Evolutionary conservation across 495 filamentous ascomycete genomes (phyloP).

Genomic region (Glutinoglossum americanum): DNA sequence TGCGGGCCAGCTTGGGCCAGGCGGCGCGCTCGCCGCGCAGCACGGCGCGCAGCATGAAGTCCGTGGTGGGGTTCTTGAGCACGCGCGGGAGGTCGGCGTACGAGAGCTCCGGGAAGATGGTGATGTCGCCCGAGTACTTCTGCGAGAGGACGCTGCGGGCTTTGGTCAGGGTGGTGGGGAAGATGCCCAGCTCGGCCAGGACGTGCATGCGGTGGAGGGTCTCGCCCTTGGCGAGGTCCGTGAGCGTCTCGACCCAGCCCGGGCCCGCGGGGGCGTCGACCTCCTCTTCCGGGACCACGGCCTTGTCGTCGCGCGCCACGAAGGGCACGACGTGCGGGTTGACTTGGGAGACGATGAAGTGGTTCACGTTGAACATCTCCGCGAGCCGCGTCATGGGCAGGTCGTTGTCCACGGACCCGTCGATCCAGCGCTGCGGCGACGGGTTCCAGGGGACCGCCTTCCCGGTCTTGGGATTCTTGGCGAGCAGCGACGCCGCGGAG

Average conservation of each 20-base stretch:
- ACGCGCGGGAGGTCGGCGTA: conserved; percentile 45
- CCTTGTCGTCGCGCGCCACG: conserved; percentile 45
- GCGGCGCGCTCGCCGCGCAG: conserved; percentile 65
- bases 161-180: conserved; percentile 64
- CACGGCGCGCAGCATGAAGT: conserved; percentile 68
- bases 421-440: conserved; percentile 64
- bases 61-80: conserved; percentile 64
- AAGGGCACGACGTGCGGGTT: conserved; percentile 91
- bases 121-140: conserved; percentile 89
- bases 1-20: conserved; percentile 69
- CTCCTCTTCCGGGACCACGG: conserved; percentile 15
- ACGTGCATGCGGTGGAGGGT: conserved; percentile 61
- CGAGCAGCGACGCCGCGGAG: conserved; percentile 46
- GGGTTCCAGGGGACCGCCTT: conserved; percentile 66
- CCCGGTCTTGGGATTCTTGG: conserved; percentile 71
- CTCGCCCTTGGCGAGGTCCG: conserved; percentile 62
- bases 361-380: conserved; percentile 96
- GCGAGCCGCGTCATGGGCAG: conserved; percentile 77
- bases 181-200: conserved; percentile 61
- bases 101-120: conserved; percentile 64
- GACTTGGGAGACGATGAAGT: conserved; percentile 92
- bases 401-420: conserved; percentile 87
- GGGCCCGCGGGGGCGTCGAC: conserved; percentile 4
- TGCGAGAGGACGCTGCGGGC: conserved; percentile 62
- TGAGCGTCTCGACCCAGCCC: conserved; percentile 45